Evolutionary conservation across 1,284 basidiomycete species (phyloP), one percentile per base, ranked within the genome.

Genomic region (Rhodotorula sp.): DNA sequence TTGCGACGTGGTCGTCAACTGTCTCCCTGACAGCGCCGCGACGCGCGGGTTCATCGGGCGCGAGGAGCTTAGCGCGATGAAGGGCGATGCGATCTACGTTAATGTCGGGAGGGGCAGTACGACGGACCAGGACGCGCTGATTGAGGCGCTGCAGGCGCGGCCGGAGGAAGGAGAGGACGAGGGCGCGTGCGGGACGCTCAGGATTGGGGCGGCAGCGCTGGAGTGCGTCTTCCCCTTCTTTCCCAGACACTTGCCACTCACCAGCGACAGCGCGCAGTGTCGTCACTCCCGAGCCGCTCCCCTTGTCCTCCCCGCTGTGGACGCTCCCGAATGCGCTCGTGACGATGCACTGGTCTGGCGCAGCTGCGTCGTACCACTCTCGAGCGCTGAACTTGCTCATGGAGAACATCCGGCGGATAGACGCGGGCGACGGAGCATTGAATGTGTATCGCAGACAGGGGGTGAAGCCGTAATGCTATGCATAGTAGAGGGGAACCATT

Each of bases 41-140:
- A 75, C 65, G 29, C 56, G 41, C 19, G 32, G 46, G 2, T 66
- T 71, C 27, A 36, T 75, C 21, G 69, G 64, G 6, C 39, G 34
- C 21, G 48, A 61, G 21, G 66, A 70, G 62, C 41, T 75, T 13
- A 62, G 41, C n/a, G 68, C 68, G 41, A 75, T 75, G 74, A 75
- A 75, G 61, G 71, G 66, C 19, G 59, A 65, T 36, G 62, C 63
- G 3, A 39, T 75, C 4, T 70, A 70, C 13, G 64, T 80, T 46
- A 80, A 80, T 58, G 78, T 80, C 32, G 80, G 80, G 0, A 66
- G 80, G 32, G 80, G 80, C 3, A 71, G 74, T 19, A 78, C 79
- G n/a, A 76, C 78, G 27, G 77, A 79, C 58, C 73, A 76, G 54
- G 75, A 76, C 0, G 72, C 72, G 22, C 67, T 81, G n/a, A 73